Conservation (phyloP, 2,329 filamentous ascomycete genomes). For the Cladophialophora yegresii region DNA sequence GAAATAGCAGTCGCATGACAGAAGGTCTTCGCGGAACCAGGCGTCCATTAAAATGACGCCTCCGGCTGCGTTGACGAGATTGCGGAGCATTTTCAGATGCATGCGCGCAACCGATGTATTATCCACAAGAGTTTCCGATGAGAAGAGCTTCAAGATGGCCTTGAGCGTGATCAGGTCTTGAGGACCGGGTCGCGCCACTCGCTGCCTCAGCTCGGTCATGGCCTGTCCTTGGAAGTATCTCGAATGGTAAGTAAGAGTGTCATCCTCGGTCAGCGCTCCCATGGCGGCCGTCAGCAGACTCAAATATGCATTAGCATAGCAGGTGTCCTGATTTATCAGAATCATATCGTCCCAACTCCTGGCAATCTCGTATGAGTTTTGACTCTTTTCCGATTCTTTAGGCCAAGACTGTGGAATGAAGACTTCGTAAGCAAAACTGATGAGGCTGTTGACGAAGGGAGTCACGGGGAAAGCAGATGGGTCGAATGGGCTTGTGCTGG, state of each 20-base stretch:
- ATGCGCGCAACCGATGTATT: slow-evolving; percentile 35
- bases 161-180: slow-evolving; percentile 31
- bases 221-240: slow-evolving; percentile 33
- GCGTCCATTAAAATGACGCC: slow-evolving; percentile 34
- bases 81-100: slow-evolving; percentile 36
- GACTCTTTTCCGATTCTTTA: slow-evolving; percentile 24
- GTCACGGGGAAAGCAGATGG: slow-evolving; percentile 15
- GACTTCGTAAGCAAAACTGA: slow-evolving; percentile 32
- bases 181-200: slow-evolving; percentile 21
- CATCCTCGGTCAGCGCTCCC: slow-evolving; percentile 25
- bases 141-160: slow-evolving; percentile 34
- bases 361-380: slow-evolving; percentile 28
- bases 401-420: slow-evolving; percentile 34
- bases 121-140: slow-evolving; percentile 33
- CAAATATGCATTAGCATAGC: slow-evolving; percentile 33
- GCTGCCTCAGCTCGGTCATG: slow-evolving; percentile 32
- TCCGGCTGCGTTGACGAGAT: slow-evolving; percentile 32
- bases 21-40: slow-evolving; percentile 35
- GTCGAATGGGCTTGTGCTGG: slow-evolving; percentile 18
- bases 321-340: slow-evolving; percentile 30
- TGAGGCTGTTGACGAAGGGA: slow-evolving; percentile 27
- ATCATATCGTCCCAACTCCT: slow-evolving; percentile 30
- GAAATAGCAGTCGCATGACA: slow-evolving; percentile 35
- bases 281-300: slow-evolving; percentile 32
- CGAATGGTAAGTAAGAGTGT: slow-evolving; percentile 28